Evolutionary conservation across 495 filamentous ascomycete species (phyloP).

Genomic region (Choiromyces venosus): DNA sequence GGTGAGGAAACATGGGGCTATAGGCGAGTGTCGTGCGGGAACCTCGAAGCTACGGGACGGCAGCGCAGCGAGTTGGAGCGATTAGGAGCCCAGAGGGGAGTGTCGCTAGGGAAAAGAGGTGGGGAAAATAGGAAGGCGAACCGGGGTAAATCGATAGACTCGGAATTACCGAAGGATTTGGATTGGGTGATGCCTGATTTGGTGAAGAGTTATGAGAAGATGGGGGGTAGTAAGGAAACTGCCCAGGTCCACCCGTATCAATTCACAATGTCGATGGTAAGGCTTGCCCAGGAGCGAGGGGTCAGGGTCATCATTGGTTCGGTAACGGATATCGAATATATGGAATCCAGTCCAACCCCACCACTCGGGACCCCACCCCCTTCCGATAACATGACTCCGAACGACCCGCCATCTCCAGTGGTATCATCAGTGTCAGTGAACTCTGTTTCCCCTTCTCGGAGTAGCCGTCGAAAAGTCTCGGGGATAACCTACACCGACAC

Average conservation of each 20-base stretch:
- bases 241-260: constrained; percentile 92
- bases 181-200: constrained; percentile 75
- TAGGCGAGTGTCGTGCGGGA: constrained; percentile 68
- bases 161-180: constrained; percentile 66
- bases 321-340: constrained; percentile 58
- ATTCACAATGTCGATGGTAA: constrained; percentile 83
- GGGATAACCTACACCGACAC: constrained; percentile 73
- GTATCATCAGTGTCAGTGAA: constrained; percentile 30
- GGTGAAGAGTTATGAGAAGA: constrained; percentile 67
- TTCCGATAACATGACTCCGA: constrained; percentile 14
- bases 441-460: constrained; percentile 23
- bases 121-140: constrained; percentile 45
- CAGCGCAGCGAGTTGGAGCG: constrained; percentile 37
- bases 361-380: constrained; percentile 20
- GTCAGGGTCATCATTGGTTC: constrained; percentile 64
- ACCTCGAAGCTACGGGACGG: constrained; percentile 56
- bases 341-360: constrained; percentile 41
- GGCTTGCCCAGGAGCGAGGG: constrained; percentile 69
- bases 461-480: constrained; percentile 48
- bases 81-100: constrained; percentile 33
- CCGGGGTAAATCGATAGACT: constrained; percentile 40
- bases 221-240: constrained; percentile 68
- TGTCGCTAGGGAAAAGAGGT: constrained; percentile 40
- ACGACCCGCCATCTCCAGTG: constrained; percentile 31
- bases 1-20: constrained; percentile 86